phyloP scores from a whole-genome alignment of 192 early-diverging fungal species.

The Spizellomyces sp. region DNA sequence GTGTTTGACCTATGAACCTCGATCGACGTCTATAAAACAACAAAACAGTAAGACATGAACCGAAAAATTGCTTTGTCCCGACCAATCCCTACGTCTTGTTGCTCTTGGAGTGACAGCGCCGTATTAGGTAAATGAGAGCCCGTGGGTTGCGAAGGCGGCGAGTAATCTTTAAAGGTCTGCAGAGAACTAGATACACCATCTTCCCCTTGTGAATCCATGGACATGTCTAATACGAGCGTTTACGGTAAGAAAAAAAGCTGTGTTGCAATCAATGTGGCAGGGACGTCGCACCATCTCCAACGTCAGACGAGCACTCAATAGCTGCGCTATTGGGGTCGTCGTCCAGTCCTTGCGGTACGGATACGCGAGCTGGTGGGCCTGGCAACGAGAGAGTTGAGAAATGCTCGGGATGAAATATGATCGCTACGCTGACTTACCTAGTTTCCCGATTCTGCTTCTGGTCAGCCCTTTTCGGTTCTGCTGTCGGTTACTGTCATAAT shows the following conservation, averaged over 20 bases:
- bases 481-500: background rate
- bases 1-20: too few relatives aligned
- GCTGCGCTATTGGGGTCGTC: background rate
- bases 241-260: background rate
- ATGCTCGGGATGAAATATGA: background rate
- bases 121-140: too few relatives aligned
- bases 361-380: constrained; percentile 9
- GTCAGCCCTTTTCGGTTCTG: background rate
- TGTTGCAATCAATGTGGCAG: background rate
- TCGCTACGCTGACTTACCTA: background rate
- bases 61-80: too few relatives aligned
- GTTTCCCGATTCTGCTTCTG: background rate
- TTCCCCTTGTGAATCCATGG: background rate
- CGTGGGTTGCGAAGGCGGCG: too few relatives aligned
- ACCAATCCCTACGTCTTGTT: too few relatives aligned
- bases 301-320: background rate
- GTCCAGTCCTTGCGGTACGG: background rate
- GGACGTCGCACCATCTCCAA: background rate
- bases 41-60: too few relatives aligned
- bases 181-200: background rate
- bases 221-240: background rate
- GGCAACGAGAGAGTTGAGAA: background rate
- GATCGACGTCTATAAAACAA: too few relatives aligned
- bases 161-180: too few relatives aligned
- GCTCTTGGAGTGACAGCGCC: too few relatives aligned